Conservation (phyloP, 108 stramenopile genomes). For the Nitzschia inconspicua region DNA sequence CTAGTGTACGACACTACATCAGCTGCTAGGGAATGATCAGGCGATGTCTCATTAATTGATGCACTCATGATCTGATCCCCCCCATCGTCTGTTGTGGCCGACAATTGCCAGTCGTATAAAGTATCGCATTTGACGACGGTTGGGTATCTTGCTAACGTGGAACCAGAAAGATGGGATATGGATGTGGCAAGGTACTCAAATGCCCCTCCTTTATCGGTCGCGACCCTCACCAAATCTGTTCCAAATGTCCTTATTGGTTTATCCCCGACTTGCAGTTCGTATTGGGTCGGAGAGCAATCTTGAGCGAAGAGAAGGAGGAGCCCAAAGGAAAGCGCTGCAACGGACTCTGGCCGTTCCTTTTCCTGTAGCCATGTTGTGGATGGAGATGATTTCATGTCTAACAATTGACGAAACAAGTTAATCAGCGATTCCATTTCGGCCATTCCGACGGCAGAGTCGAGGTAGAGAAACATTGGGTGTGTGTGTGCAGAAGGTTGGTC, state of each 20-base stretch:
- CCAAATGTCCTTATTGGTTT: slow-evolving; percentile 18
- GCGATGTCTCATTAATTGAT: too few relatives aligned
- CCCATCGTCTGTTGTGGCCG: not conserved
- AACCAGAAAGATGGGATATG: slow-evolving; percentile 30
- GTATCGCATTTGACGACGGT: not conserved
- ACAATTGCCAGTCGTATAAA: slow-evolving; percentile 33
- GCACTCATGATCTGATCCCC: not conserved
- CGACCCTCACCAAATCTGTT: slow-evolving; percentile 28
- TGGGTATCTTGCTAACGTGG: not conserved
- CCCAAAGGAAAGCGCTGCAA: slow-evolving; percentile 59
- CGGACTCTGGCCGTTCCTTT: slow-evolving; percentile 32
- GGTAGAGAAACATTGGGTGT: slow-evolving; percentile 48
- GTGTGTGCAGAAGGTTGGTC: slow-evolving; percentile 39
- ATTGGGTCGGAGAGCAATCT: not conserved
- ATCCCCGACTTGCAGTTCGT: not conserved
- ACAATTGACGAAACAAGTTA: not conserved
- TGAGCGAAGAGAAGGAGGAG: slow-evolving; percentile 50
- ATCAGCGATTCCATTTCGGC: slow-evolving; percentile 23
- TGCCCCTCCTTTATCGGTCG: slow-evolving; percentile 53
- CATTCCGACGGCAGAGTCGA: slow-evolving; percentile 5
- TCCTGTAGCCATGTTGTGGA: slow-evolving; percentile 14
- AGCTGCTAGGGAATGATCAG: too few relatives aligned
- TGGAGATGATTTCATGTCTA: not conserved
- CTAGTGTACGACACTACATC: slow-evolving; percentile 49
- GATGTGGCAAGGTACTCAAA: slow-evolving; percentile 45